Evolutionary conservation across 176 grass and related monocot genomes (phyloP), one percentile per base, ranked within the genome.

Genomic region (Cenchrus purpureus): DNA sequence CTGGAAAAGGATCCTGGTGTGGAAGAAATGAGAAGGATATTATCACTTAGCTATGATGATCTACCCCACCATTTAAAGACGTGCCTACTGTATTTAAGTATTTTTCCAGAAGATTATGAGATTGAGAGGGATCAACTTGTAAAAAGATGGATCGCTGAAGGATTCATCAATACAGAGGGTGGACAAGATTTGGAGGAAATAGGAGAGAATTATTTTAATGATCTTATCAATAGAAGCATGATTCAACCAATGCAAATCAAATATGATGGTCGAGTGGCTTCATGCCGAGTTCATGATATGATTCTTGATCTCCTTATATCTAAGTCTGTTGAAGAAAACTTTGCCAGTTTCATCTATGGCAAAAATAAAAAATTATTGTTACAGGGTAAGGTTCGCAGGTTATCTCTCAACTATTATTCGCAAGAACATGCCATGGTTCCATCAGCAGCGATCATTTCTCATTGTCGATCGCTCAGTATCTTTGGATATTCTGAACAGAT

Each of bases 241-340:
- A 67, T 86, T 76, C 71, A 86, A 12, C 78, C 83, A 32, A 50
- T 90, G 51, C 64, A 53, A 43, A 48, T 86, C 12, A 8, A 71
- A 4, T 85, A 62, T 20, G 58, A 82, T 71, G 84, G 84, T 55
- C 77, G 22, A 71, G 79, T 71, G 12, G 10, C n/a, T 31, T 61
- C 77, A 62, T 86, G 83, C 65, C 13, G 78, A 78, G 65, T 90
- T 14, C 88, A 90, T 62, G 82, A 82, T 83, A 86, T 86, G 88
- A 78, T 90, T 81, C 88, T 76, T 82, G 88, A 90, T 76, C 78
- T 90, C 83, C 79, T 86, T 42, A 32, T 12, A 72, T 86, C 78
- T 1, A 90, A 86, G 62, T 86, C 78, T 12, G 13, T 29, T 65
- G 59, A 86, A 71, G 88, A 86, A 84, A 86, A 90, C 34, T 90